Conservation (phyloP, 192 early-diverging fungal genomes). For the Coemansia sp. region DNA sequence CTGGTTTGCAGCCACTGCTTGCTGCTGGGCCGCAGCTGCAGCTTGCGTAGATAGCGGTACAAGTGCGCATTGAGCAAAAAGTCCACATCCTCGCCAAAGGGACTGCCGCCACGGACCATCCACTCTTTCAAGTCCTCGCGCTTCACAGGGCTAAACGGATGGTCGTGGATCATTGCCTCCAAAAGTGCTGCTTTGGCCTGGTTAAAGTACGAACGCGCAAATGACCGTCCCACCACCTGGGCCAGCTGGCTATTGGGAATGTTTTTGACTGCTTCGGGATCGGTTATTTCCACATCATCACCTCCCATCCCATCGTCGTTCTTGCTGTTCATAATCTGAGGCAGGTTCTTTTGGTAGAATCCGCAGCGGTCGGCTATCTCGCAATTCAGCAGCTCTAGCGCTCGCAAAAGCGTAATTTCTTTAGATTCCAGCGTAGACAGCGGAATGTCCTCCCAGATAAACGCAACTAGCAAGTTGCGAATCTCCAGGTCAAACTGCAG, state of each 20-base stretch:
- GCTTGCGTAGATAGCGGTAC: constrained; percentile 30
- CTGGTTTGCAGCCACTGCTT: constrained; percentile 48
- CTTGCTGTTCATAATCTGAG: constrained; percentile 13
- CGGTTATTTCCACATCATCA: constrained; percentile 6
- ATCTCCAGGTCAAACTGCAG: constrained; percentile 26
- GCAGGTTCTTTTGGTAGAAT: constrained; percentile 15
- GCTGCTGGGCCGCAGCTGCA: constrained; percentile 31
- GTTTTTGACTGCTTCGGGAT: constrained; percentile 6
- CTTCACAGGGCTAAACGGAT: constrained; percentile 42
- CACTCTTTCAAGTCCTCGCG: constrained; percentile 43
- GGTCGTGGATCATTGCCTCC: constrained; percentile 47
- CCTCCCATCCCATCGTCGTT: constrained; percentile 24
- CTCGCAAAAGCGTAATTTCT: constrained; percentile 38
- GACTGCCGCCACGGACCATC: constrained; percentile 22
- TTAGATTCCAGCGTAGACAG: constrained; percentile 20
- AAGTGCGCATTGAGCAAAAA: constrained; percentile 33
- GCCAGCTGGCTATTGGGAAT: constrained; percentile 19
- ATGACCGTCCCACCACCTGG: constrained; percentile 27
- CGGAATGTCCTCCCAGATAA: constrained; percentile 45
- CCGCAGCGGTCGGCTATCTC: constrained; percentile 35
- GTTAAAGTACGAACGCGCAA: constrained; percentile 39
- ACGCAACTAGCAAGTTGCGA: constrained; percentile 19
- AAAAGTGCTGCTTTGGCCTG: constrained; percentile 17
- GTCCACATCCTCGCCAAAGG: constrained; percentile 41
- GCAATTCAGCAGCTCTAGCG: constrained; percentile 37